Conservation (phyloP, 164 flowering plant species). For the Kingdonia uniflora region DNA sequence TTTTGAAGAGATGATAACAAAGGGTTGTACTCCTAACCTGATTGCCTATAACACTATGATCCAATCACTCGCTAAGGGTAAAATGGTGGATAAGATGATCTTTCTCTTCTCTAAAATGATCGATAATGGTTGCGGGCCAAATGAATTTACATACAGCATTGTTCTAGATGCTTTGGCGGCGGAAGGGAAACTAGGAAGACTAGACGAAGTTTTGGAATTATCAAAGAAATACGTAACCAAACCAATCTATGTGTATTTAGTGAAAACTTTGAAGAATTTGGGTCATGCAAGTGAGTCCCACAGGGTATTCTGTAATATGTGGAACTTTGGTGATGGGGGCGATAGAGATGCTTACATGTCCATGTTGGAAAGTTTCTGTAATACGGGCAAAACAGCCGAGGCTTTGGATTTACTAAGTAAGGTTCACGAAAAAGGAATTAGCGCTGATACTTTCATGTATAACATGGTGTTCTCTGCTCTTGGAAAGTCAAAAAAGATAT, state of each 20-base stretch:
- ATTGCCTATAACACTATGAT: conserved; percentile 78
- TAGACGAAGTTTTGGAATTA: conserved; percentile 59
- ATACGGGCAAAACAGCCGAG: conserved; percentile 53
- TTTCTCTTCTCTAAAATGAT: conserved; percentile 71
- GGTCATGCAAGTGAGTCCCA: conserved; percentile 94
- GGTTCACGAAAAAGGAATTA: conserved; percentile 70
- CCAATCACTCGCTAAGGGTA: conserved; percentile 52
- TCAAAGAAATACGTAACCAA: conserved; percentile 62
- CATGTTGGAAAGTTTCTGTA: conserved; percentile 79
- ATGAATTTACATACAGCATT: conserved; percentile 78
- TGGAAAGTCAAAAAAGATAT: conserved; percentile 57
- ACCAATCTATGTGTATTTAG: conserved; percentile 66
- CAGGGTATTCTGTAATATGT: conserved; percentile 87
- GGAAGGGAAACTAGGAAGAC: conserved; percentile 60
- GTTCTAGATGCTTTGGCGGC: conserved; percentile 49
- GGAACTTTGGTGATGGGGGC: conserved; percentile 66
- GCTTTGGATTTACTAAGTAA: conserved; percentile 69
- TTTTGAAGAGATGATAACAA: conserved; percentile 72
- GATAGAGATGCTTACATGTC: conserved; percentile 74
- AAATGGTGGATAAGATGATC: conserved; percentile 61
- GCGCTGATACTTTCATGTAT: conserved; percentile 61
- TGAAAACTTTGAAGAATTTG: conserved; percentile 55
- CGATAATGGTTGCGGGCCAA: conserved; percentile 65
- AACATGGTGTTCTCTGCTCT: conserved; percentile 75
- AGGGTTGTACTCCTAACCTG: conserved; percentile 46